Percentiles rank a stretch among this genome's conserved stretches.
Conservation (phyloP, 2,329 filamentous ascomycete genomes). For the Aspergillus puulaauensis region DNA sequence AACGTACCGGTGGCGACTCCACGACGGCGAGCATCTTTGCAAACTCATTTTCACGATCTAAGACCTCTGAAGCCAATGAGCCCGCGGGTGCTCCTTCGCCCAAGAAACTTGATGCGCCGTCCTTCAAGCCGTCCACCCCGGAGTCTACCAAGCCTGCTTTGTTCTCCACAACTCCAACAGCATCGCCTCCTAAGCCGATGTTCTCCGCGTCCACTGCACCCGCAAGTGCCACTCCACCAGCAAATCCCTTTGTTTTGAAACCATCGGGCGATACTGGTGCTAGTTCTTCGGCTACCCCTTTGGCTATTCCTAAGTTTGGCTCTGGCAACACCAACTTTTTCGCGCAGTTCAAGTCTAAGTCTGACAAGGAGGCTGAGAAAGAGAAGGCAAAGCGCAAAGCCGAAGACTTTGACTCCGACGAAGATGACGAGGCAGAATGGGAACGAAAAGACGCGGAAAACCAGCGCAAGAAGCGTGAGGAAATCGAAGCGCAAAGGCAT, state of each 20-base stretch:
- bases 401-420: constrained; percentile 53
- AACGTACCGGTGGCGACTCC: constrained; percentile 24
- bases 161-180: constrained; percentile 22
- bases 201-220: constrained; percentile 17
- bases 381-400: constrained; percentile 50
- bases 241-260: constrained; percentile 25
- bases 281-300: constrained; percentile 14
- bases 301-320: constrained; percentile 35
- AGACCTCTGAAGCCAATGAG: constrained; percentile 16
- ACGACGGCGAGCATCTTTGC: constrained; percentile 33
- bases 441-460: constrained; percentile 47
- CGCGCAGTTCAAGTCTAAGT: constrained; percentile 41
- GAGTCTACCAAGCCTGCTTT: constrained; percentile 16
- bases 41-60: constrained; percentile 27
- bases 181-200: constrained; percentile 22
- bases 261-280: constrained; percentile 10
- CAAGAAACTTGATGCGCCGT: constrained; percentile 2
- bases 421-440: constrained; percentile 52
- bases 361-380: constrained; percentile 42
- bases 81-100: constrained; percentile 3
- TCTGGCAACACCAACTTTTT: constrained; percentile 38
- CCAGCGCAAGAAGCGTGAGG: constrained; percentile 45
- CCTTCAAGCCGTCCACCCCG: constrained; percentile 20
- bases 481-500: constrained; percentile 39
- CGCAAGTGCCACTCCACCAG: constrained; percentile 5